Percentiles rank a stretch among this genome's conserved stretches.
These are phyloP conservation scores for Claviceps capensis DNA, from an alignment of 2,329 filamentous ascomycete species.

Conservation along the genomic window DNA sequence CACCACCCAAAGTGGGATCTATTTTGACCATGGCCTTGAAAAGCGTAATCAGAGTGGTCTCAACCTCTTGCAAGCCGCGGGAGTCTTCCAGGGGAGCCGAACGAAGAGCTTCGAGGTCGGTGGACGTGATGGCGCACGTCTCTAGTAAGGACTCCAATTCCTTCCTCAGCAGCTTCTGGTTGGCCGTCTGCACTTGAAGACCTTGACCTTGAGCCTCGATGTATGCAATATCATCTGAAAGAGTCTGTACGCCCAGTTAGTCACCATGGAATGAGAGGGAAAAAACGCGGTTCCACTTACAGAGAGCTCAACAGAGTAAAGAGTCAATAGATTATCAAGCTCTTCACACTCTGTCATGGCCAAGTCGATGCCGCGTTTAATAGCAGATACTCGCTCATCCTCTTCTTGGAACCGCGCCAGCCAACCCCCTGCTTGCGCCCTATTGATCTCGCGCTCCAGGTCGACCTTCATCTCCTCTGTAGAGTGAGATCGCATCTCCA, in stretches of 20 bases:
- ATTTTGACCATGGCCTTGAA: slow-evolving; percentile 93
- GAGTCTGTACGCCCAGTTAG: slow-evolving; percentile 42
- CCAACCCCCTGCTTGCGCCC: slow-evolving; percentile 88
- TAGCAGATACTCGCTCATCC: slow-evolving; percentile 76
- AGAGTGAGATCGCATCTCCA: slow-evolving; percentile 58
- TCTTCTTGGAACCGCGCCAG: slow-evolving; percentile 72
- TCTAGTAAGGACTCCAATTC: slow-evolving; percentile 82
- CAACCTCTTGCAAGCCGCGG: slow-evolving; percentile 62
- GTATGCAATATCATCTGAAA: slow-evolving; percentile 91
- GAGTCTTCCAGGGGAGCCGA: slow-evolving; percentile 58
- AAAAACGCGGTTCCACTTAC: slow-evolving; percentile 35
- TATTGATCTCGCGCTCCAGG: slow-evolving; percentile 75
- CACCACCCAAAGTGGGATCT: slow-evolving; percentile 59
- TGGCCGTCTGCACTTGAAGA: slow-evolving; percentile 90
- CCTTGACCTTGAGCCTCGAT: slow-evolving; percentile 97
- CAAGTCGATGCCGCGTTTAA: slow-evolving; percentile 73
- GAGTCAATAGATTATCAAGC: slow-evolving; percentile 79
- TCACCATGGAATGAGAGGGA: neutral
- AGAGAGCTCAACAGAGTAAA: slow-evolving; percentile 89
- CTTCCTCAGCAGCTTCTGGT: slow-evolving; percentile 84
- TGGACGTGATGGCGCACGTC: slow-evolving; percentile 75
- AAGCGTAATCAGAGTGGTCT: slow-evolving; percentile 61
- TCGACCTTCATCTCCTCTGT: slow-evolving; percentile 73
- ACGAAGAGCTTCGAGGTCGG: slow-evolving; percentile 58
- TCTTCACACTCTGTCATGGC: slow-evolving; percentile 95